Evolutionary conservation across 208 protist species (phyloP), one percentile per base, ranked within the genome.

Genomic region (Leishmania arabica): DNA sequence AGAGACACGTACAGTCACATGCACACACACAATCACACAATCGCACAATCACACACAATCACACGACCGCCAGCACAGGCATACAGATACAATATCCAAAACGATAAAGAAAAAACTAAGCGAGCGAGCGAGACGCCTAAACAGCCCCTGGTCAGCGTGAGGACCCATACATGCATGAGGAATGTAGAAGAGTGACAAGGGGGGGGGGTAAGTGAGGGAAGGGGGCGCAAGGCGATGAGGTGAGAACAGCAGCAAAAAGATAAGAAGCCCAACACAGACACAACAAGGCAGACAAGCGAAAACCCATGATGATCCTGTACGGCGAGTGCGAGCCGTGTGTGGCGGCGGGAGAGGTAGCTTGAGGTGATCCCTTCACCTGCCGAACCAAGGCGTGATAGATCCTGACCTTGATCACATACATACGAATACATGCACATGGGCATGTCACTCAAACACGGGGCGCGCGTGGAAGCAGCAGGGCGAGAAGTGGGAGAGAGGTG

Each of bases 41-140:
- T n/a, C n/a, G n/a, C 40, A 40, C 27, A 66, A 0, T 40, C 15
- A 70, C 65, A 17, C 34, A 70, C 42, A 45, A 9, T 45, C 42
- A 51, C n/a, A 31, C 3, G 45, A 3, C 17, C 40, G 24, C 68
- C 17, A 42, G n/a, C 34, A 45, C 65, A 72, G 68, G 68, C 27
- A 72, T 17, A 51, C 42, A 40, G 34, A 27, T 13, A 72, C 5
- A 72, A 1, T 49, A 72, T 17, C 37, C 21, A 21, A 24, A 49
- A 49, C 31, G 17, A 72, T 49, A 76, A 62, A 21, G 75, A 80
- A 74, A 4, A 62, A 77, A 75, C 21, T 74, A 53, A 87, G 54
- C 80, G 27, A 64, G 78, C 31, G 62, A 68, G 31, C 27, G 62
- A 40, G 62, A 17, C 11, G 13, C 1, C 62, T 40, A 34, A 6